phyloP scores from a whole-genome alignment of 805 yeast genomes.

The Clavispora phyllophila region DNA sequence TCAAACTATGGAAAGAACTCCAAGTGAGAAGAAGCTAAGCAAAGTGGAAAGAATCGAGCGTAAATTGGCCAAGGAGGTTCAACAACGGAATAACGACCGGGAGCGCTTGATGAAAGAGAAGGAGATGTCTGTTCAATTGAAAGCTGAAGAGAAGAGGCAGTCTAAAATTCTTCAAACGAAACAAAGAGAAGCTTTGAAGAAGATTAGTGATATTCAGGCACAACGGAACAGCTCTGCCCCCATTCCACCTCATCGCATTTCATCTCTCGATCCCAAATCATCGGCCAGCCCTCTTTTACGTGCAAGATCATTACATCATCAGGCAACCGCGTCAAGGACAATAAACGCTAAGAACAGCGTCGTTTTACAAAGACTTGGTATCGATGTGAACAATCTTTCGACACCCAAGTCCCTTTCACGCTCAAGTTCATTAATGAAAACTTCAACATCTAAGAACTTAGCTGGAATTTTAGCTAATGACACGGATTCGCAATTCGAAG shows the following conservation, averaged over 20 bases:
- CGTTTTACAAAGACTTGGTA: constrained; percentile 35
- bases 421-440: constrained; percentile 22
- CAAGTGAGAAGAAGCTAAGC: not conserved
- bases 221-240: constrained; percentile 11
- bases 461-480: constrained; percentile 12
- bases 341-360: constrained; percentile 23
- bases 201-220: constrained; percentile 13
- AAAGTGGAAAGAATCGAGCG: constrained; percentile 15
- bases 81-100: constrained; percentile 13
- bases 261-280: constrained; percentile 36
- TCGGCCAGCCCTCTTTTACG: constrained; percentile 26
- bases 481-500: constrained; percentile 2
- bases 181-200: constrained; percentile 27
- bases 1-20: not conserved
- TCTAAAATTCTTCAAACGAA: constrained; percentile 20
- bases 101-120: constrained; percentile 7
- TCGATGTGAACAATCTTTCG: constrained; percentile 20
- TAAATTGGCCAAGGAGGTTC: constrained; percentile 16
- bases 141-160: constrained; percentile 18
- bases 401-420: constrained; percentile 12
- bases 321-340: constrained; percentile 13
- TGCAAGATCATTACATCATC: constrained; percentile 32
- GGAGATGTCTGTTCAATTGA: constrained; percentile 1
- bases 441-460: constrained; percentile 34
- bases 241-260: constrained; percentile 1